A percentile compares a stretch with the other conserved stretches of the same genome.
phyloP scores from a whole-genome alignment of 306 rosid genomes.

The Oemleria cerasiformis region DNA sequence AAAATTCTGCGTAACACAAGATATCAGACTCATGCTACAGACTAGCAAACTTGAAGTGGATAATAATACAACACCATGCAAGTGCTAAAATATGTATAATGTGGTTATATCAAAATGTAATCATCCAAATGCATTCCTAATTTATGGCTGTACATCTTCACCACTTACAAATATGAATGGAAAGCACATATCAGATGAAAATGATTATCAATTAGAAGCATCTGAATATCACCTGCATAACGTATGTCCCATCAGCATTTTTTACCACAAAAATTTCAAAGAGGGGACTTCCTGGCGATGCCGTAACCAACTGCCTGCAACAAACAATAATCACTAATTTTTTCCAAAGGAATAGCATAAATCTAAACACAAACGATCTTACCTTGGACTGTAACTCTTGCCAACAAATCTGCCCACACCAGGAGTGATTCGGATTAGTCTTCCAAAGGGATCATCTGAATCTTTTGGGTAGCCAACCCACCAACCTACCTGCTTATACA shows the following conservation, averaged over 20 bases:
- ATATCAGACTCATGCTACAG: too few species aligned
- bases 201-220: conserved; percentile 16
- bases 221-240: conserved; percentile 68
- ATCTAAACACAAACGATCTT: conserved; percentile 29
- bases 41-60: too few species aligned
- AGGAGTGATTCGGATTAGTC: conserved; percentile 79
- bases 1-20: too few species aligned
- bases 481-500: conserved; percentile 84
- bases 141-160: not conserved
- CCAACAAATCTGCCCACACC: conserved; percentile 85
- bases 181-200: conserved; percentile 1
- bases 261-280: conserved; percentile 92
- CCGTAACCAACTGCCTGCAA: conserved; percentile 79
- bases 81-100: too few species aligned
- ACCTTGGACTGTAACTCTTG: conserved; percentile 85
- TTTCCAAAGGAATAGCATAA: conserved; percentile 8
- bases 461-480: conserved; percentile 95
- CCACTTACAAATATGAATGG: not conserved
- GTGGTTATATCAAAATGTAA: too few species aligned
- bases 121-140: too few species aligned
- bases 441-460: conserved; percentile 87
- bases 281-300: conserved; percentile 80
- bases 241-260: conserved; percentile 61
- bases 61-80: too few species aligned
- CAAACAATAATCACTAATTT: conserved; percentile 31